A percentile compares a stretch with the other conserved stretches of the same genome.
Evolutionary conservation across 345 rosid genomes (phyloP).

Genomic region (Psidium friedrichsthalianum): DNA sequence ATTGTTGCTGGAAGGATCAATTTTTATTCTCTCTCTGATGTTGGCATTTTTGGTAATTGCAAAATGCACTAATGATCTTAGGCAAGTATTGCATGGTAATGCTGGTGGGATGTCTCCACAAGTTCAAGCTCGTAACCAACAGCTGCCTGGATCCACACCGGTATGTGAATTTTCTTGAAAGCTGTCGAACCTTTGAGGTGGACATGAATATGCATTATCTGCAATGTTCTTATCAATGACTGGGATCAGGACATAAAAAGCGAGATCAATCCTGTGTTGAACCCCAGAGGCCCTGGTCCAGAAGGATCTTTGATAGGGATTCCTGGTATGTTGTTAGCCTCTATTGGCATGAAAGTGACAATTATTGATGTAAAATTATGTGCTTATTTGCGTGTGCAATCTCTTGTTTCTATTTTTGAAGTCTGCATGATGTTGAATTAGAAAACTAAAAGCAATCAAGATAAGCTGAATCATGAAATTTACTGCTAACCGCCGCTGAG

Average conservation of each 20-base stretch:
- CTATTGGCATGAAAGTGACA: neutral
- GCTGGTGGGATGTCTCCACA: conserved; percentile 86
- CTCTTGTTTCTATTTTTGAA: neutral
- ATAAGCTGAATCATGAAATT: neutral
- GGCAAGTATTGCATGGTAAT: conserved; percentile 91
- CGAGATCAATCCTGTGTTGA: conserved; percentile 79
- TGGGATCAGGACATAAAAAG: conserved; percentile 74
- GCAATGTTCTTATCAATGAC: conserved; percentile 12
- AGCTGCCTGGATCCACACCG: conserved; percentile 59
- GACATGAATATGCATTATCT: neutral
- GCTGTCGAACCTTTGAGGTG: neutral
- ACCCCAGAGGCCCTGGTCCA: conserved; percentile 75
- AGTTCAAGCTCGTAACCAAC: conserved; percentile 82
- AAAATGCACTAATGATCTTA: conserved; percentile 16
- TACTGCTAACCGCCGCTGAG: neutral
- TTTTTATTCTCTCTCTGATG: neutral
- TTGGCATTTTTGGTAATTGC: neutral
- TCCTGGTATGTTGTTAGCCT: conserved; percentile 41
- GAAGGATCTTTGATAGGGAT: conserved; percentile 91
- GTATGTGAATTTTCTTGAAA: conserved; percentile 23
- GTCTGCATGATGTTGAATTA: neutral
- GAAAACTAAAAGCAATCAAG: neutral
- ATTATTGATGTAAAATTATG: neutral
- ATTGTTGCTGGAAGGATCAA: neutral
- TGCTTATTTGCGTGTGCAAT: neutral